These are phyloP conservation scores for Collybia sp. DNA, from an alignment of 768 basidiomycete genomes.

Conservation along the genomic window DNA sequence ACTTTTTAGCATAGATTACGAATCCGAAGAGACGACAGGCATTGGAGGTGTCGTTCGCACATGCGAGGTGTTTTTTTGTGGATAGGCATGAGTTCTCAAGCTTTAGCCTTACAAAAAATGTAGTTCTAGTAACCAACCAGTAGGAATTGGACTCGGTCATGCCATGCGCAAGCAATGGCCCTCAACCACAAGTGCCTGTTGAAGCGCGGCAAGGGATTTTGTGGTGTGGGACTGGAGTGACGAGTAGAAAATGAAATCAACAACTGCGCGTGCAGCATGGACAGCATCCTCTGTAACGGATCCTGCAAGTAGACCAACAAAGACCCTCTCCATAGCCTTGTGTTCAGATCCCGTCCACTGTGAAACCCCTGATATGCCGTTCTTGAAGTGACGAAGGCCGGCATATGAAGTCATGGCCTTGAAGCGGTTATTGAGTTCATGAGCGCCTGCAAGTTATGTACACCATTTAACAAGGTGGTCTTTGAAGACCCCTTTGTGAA, in stretches of 20 bases:
- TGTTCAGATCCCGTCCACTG: constrained; percentile 42
- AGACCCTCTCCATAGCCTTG: constrained; percentile 30
- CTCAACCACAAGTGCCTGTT: constrained; percentile 1
- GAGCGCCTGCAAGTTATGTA: constrained; percentile 9
- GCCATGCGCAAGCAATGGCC: too few relatives aligned
- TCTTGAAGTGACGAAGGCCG: constrained; percentile 32
- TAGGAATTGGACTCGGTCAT: too few relatives aligned
- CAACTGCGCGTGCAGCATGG: neutral
- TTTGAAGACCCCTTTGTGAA: constrained; percentile 44
- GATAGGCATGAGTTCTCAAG: constrained; percentile 11
- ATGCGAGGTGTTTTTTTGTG: too few relatives aligned
- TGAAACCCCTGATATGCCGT: constrained; percentile 32
- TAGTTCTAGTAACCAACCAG: too few relatives aligned
- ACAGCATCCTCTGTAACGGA: constrained; percentile 11
- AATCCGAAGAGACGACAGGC: too few relatives aligned
- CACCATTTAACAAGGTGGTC: constrained; percentile 36
- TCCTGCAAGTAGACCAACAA: constrained; percentile 26
- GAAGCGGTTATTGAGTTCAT: constrained; percentile 29
- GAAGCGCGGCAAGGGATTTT: constrained; percentile 10
- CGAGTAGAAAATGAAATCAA: constrained; percentile 18
- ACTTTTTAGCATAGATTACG: too few relatives aligned
- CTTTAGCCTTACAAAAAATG: too few relatives aligned
- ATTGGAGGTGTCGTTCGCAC: too few relatives aligned
- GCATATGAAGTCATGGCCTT: constrained; percentile 21
- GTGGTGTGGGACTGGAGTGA: constrained; percentile 11